Base-by-base conservation (phyloP, 495 filamentous ascomycete genomes). In the Xylaria acuta region DNA sequence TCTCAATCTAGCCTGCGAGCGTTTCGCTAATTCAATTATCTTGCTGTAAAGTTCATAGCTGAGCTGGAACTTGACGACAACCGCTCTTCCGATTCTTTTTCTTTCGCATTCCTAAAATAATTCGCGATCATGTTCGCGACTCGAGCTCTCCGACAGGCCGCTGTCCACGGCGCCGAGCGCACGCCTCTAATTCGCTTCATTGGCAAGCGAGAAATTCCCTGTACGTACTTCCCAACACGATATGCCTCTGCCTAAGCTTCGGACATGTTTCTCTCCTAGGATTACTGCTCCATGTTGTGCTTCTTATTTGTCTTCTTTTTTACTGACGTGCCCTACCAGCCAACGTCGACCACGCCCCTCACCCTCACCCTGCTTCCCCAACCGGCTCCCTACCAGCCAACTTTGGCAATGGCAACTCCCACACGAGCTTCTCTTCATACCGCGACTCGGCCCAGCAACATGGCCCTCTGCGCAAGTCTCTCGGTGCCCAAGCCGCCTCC, bases 401-500 rank as follows among this genome's bases (percentile, higher is more conserved):
- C 67, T 95, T 95, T 49, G 89, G 95, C 64, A 82, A 81, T 71
- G 71, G 73, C 38, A 75, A 75, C 54, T 90, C 92, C 58, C 93
- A 94, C 76, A 75, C 87, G 5, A 92, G 92, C 56, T 99, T 99
- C 86, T 94, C 93, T 72, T 85, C 90, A 75, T 99, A 99, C 89
- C 91, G 96, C 77, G 89, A 91, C 79, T 93, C 94, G 82, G 97
- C 95, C 34, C 92, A 94, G 82, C 95, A 97, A 80, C 95, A 97
- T 81, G 96, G 96, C 27, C 96, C 96, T 12, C 90, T 98, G 60
- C 87, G 87, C 73, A 86, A 88, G 75, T 85, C 83, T 75, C 82
- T 86, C 79, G 81, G 80, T 78, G 78, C 88, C 56, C 78, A 82
- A 45, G 74, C 93, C 1, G 94, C 92, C 34, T 82, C 87, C 63